phyloP scores from a whole-genome alignment of 805 yeast species.

The Candida manassasensis region DNA sequence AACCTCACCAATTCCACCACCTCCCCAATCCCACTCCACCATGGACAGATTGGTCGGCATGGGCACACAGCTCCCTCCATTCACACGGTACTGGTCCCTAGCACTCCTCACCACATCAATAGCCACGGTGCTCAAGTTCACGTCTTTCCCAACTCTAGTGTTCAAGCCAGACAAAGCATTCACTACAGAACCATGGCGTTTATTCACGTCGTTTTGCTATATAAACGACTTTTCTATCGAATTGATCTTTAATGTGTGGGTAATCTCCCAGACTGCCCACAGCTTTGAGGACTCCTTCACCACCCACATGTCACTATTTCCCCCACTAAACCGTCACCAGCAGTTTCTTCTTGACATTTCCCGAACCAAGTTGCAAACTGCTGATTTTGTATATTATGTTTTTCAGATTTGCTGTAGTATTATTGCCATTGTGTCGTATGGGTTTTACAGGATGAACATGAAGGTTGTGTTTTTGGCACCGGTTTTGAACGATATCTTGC shows the following conservation, averaged over 20 bases:
- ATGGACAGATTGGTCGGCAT: conserved; percentile 1
- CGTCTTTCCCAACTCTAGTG: conserved; percentile 16
- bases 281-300: conserved; percentile 22
- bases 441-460: conserved; percentile 12
- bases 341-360: conserved; percentile 9
- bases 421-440: conserved; percentile 15
- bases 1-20: too few species aligned
- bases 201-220: conserved; percentile 30
- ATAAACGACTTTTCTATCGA: conserved; percentile 23
- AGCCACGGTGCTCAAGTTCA: conserved; percentile 16
- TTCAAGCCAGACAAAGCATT: conserved; percentile 26
- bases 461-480: conserved; percentile 19
- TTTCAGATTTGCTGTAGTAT: conserved; percentile 21
- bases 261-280: conserved; percentile 17
- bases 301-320: conserved; percentile 18
- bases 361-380: conserved; percentile 16
- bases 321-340: conserved; percentile 19
- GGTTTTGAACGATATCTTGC: conserved; percentile 20
- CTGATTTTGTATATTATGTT: conserved; percentile 29
- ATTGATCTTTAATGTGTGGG: conserved; percentile 17
- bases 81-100: conserved; percentile 24
- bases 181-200: conserved; percentile 33
- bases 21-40: too few species aligned
- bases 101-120: conserved; percentile 19
- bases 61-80: conserved; percentile 14